Conservation (phyloP, 2,329 filamentous ascomycete genomes). For the Cercospora brassicicola region DNA sequence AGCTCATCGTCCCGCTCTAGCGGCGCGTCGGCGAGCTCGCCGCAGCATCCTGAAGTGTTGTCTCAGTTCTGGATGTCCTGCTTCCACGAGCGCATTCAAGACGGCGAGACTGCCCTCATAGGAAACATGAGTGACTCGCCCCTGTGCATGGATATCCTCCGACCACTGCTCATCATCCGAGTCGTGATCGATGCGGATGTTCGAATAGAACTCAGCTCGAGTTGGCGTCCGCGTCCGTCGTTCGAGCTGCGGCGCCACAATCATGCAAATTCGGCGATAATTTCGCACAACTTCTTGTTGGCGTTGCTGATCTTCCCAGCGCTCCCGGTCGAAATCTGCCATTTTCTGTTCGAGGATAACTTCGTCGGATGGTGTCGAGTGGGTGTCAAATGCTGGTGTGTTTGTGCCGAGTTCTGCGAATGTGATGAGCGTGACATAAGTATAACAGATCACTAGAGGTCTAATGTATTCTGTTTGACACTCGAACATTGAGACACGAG, state of each 20-base stretch:
- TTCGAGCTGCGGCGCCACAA: background rate
- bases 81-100: background rate
- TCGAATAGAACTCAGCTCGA: background rate
- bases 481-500: background rate
- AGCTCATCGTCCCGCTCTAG: accelerated
- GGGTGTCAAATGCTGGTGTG: no score
- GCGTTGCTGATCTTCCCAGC: background rate
- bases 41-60: background rate
- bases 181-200: background rate
- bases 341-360: background rate
- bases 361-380: background rate
- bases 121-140: background rate
- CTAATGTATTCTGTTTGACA: no score
- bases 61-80: background rate
- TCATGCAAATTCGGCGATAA: background rate
- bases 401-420: no score
- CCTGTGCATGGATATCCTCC: background rate
- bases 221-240: background rate
- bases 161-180: background rate
- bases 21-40: background rate
- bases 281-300: background rate
- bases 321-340: background rate
- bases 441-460: no score
- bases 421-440: no score
- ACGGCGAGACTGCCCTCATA: background rate